Conservation (phyloP, 331 rosid genomes). For the Spiraea crenata region DNA sequence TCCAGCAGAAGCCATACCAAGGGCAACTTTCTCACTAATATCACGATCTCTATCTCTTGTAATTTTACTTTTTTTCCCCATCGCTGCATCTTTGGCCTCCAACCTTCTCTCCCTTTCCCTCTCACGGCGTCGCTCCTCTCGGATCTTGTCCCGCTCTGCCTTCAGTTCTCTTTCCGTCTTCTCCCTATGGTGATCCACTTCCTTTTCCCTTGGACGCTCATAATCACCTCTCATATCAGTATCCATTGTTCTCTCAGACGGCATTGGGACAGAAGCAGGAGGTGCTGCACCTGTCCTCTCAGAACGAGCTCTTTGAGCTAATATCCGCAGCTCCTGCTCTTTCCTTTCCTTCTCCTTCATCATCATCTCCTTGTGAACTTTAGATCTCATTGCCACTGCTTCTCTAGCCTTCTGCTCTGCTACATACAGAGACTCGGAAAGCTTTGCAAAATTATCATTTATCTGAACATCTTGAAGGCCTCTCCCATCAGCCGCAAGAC, state of each 20-base stretch:
- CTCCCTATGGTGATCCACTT: constrained; percentile 54
- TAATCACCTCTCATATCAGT: constrained; percentile 49
- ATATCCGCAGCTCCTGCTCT: constrained; percentile 44
- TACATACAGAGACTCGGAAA: constrained; percentile 13
- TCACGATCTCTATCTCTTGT: constrained; percentile 73
- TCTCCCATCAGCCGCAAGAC: constrained; percentile 74
- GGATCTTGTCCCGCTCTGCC: constrained; percentile 61
- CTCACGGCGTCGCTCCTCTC: constrained; percentile 72
- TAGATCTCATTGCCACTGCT: constrained; percentile 6
- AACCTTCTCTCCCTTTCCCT: constrained; percentile 80
- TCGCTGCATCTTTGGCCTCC: constrained; percentile 73
- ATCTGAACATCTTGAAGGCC: constrained; percentile 79
- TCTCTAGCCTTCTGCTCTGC: constrained; percentile 15
- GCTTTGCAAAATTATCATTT: constrained; percentile 67
- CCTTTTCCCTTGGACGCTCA: constrained; percentile 53
- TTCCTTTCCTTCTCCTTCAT: constrained; percentile 41
- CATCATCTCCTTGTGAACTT: constrained; percentile 3
- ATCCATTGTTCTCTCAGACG: constrained; percentile 45
- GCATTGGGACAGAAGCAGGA: constrained; percentile 34
- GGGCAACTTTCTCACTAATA: constrained; percentile 81
- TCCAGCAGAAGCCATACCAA: constrained; percentile 72
- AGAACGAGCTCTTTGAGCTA: constrained; percentile 44
- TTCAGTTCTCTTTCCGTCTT: constrained; percentile 69
- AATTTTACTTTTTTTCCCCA: constrained; percentile 77
- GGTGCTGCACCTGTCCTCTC: constrained; percentile 68